Evolutionary conservation across 2,329 filamentous ascomycete genomes (phyloP), one percentile per base, ranked within the genome.

Genomic region (Talaromyces piceae): DNA sequence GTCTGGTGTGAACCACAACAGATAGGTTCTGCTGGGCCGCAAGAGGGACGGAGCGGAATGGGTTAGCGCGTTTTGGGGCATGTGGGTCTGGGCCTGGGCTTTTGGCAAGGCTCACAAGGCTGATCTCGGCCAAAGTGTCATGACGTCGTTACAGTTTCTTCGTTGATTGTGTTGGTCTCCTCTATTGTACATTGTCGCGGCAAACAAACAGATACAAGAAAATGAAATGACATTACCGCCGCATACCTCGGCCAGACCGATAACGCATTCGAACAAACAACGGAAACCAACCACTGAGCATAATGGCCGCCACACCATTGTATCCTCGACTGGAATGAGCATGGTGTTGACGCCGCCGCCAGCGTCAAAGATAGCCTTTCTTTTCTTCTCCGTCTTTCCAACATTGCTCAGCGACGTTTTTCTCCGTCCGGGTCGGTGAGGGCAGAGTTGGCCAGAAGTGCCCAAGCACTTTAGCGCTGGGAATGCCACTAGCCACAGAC

Each of bases 91-190:
- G 12, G 31, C 18, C 31, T 41, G 13, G 39, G 20, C 39, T 23
- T n/a, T 43, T 25, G 39, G 22, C 39, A 43, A 43, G 39, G 39
- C 39, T 43, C 39, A 43, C 39, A 43, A 43, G 39, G 39, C 39
- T 43, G 39, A 43, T 43, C 23, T 22, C 23, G 39, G 23, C n/a
- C 39, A 2, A 3, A 13, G n/a, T 25, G 6, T 13, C 20, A 43
- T 43, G 39, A 43, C 39, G 39, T 43, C 39, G 39, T n/a, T n/a
- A 41, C 18, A 16, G 6, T 22, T 18, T 20, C 33, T 22, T 8
- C 12, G 22, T 16, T 5, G 30, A 33, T 13, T 33, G 18, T 16
- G 4, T 13, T 12, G 27, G 9, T 3, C 13, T 3, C 27, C 27
- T 12, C 9, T 31, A 31, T 12, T 31, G n/a, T 13, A 31, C n/a